Evolutionary conservation across 164 flowering plant species (phyloP).

Genomic region (Dillenia suffruticosa): DNA sequence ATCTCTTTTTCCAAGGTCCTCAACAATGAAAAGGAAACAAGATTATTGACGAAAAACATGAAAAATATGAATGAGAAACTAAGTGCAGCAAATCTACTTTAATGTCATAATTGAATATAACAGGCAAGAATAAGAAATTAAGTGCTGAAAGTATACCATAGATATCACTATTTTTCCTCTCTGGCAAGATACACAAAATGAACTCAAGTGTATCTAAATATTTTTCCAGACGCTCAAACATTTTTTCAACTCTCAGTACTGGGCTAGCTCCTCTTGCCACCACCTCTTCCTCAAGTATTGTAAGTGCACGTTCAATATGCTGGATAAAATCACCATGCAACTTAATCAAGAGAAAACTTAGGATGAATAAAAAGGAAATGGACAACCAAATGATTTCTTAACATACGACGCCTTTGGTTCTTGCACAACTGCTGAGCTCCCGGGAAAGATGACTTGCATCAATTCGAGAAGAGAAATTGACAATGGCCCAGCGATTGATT

Average conservation of each 20-base stretch:
- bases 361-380: not conserved
- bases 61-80: no score
- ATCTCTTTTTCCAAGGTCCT: slow-evolving; percentile 91
- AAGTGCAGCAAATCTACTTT: no score
- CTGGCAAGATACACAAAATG: slow-evolving; percentile 74
- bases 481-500: slow-evolving; percentile 62
- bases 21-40: slow-evolving; percentile 1
- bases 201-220: slow-evolving; percentile 60
- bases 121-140: slow-evolving; percentile 1
- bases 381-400: not conserved
- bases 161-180: slow-evolving; percentile 65
- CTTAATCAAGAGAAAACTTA: not conserved
- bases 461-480: slow-evolving; percentile 77
- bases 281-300: slow-evolving; percentile 72
- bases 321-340: slow-evolving; percentile 13
- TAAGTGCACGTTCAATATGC: slow-evolving; percentile 64
- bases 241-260: slow-evolving; percentile 58
- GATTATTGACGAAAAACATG: not conserved
- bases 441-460: slow-evolving; percentile 61
- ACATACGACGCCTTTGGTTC: slow-evolving; percentile 70
- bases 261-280: slow-evolving; percentile 39
- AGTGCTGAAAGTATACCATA: slow-evolving; percentile 50
- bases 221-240: slow-evolving; percentile 61
- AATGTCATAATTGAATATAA: not conserved
- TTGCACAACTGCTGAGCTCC: slow-evolving; percentile 67